Evolutionary conservation across 2,329 filamentous ascomycete genomes (phyloP), one percentile per base, ranked within the genome.

Genomic region (Microdochium paspali): DNA sequence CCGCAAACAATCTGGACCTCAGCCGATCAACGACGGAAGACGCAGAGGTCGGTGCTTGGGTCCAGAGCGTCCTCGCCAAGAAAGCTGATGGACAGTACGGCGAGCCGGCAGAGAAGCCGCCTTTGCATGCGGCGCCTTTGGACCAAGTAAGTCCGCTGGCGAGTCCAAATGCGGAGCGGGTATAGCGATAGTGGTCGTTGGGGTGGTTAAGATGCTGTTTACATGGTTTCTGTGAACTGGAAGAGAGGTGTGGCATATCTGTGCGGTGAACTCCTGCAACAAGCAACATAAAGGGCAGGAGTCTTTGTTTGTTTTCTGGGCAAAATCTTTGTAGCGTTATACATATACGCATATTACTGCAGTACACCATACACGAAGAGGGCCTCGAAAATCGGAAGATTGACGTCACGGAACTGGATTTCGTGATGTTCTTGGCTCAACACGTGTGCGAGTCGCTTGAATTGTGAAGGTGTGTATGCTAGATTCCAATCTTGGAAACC

Each of bases 21-120:
- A 64, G 62, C 43, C 60, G 61, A 20, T 61, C 67, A 3, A 61
- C 66, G 43, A 77, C 82, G 4, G 79, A 84, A 46, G 91, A 98
- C 57, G 70, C 75, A 31, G 90, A 97, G 62, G 88, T 97, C 4
- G 87, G 88, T 0, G 76, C 80, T 24, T 98, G 93, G 93, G 91
- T 95, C 1, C 76, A 74, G 32, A 71, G 69, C 6, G 85, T 87
- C 18, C 66, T 97, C 39, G 80, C 85, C 53, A 77, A 77, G 57
- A 82, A 82, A 58, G 74, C 71, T 52, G 76, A 72, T 2, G 86
- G 77, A 70, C 61, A 69, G 30, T 59, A 66, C 32, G 61, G 59
- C 39, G 72, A 70, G 4, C 72, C 71, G 44, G 63, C 67, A 15
- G 72, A 74, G 44, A 87, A 86, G 59, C 93, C 93, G 15, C 90